These are phyloP conservation scores for Cystobasidium tubakii DNA, from an alignment of 768 basidiomycete genomes.

Conservation along the genomic window DNA sequence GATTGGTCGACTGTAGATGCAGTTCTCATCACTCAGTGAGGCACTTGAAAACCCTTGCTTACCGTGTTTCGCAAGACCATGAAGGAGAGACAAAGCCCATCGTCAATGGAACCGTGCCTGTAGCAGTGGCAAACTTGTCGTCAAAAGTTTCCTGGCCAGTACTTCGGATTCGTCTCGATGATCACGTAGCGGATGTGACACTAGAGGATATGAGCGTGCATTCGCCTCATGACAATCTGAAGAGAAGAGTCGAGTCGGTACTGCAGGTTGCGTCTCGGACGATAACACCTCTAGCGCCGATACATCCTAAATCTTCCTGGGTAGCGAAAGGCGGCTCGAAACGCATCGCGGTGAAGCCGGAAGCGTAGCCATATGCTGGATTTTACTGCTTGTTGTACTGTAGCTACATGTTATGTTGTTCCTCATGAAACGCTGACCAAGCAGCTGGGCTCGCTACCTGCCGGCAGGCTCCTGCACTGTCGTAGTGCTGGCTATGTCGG, in stretches of 20 bases:
- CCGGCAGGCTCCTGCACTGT: slow-evolving; percentile 4
- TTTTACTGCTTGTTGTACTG: no score
- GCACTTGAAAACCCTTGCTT: no score
- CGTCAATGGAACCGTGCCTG: slow-evolving; percentile 49
- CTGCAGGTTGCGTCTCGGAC: slow-evolving; percentile 68
- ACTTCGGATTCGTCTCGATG: slow-evolving; percentile 73
- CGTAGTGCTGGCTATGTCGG: not conserved
- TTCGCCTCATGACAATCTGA: slow-evolving; percentile 55
- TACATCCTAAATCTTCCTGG: slow-evolving; percentile 17
- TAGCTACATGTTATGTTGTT: not conserved
- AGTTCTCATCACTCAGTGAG: slow-evolving; percentile 87
- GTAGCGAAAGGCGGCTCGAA: not conserved
- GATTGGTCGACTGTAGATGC: slow-evolving; percentile 99
- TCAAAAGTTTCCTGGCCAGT: slow-evolving; percentile 56
- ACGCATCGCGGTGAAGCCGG: slow-evolving; percentile 8
- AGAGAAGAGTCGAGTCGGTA: slow-evolving; percentile 73
- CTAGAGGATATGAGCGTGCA: slow-evolving; percentile 66
- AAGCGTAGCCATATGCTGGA: not conserved
- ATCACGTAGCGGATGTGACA: slow-evolving; percentile 73
- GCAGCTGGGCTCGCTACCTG: not conserved
- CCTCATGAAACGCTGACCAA: not conserved
- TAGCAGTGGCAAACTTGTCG: slow-evolving; percentile 37
- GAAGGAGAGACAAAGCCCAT: slow-evolving; percentile 7
- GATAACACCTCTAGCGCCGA: slow-evolving; percentile 17
- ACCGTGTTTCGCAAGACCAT: no score